Evolutionary conservation across 2,329 filamentous ascomycete genomes (phyloP).

Genomic region (Alternaria angustiovoidea): DNA sequence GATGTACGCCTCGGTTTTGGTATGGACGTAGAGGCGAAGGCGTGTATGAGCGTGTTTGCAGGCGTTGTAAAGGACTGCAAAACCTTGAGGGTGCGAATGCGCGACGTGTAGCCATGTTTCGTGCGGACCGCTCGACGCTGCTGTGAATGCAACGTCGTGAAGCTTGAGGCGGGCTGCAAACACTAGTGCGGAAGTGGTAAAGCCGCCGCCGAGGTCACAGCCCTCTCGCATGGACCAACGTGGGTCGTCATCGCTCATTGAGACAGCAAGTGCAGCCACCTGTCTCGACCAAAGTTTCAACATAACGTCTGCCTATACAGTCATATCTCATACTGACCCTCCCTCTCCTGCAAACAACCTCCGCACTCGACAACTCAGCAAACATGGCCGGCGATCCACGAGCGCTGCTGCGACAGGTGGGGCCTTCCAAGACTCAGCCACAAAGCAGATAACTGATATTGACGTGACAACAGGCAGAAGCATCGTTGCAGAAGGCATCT

Average conservation of each 20-base stretch:
- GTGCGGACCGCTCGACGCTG: constrained; percentile 5
- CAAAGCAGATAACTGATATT: constrained; percentile 38
- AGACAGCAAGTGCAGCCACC: constrained; percentile 44
- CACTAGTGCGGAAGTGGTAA: constrained; percentile 27
- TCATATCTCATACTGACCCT: constrained; percentile 6
- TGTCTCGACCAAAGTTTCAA: constrained; percentile 39
- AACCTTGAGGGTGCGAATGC: constrained; percentile 14
- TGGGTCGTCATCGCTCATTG: constrained; percentile 43
- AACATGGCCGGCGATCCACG: constrained; percentile 50
- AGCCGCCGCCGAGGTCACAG: constrained; percentile 31
- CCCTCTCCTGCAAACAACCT: neutral
- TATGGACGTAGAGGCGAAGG: too few relatives aligned
- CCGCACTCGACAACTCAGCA: constrained; percentile 12
- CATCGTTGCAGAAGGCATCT: constrained; percentile 75
- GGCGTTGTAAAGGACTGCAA: constrained; percentile 4
- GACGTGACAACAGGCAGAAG: constrained; percentile 75
- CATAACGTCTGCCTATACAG: constrained; percentile 15
- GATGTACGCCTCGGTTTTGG: constrained; percentile 21
- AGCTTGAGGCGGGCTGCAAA: constrained; percentile 18
- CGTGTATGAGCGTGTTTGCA: constrained; percentile 5
- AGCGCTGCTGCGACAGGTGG: constrained; percentile 50
- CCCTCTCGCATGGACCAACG: constrained; percentile 36
- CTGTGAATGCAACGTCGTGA: constrained; percentile 33
- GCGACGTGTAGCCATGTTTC: constrained; percentile 26
- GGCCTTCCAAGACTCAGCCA: constrained; percentile 42